Evolutionary conservation across 108 stramenopile species (phyloP), one percentile per base, ranked within the genome.

Genomic region (Epithemia pelagica): DNA sequence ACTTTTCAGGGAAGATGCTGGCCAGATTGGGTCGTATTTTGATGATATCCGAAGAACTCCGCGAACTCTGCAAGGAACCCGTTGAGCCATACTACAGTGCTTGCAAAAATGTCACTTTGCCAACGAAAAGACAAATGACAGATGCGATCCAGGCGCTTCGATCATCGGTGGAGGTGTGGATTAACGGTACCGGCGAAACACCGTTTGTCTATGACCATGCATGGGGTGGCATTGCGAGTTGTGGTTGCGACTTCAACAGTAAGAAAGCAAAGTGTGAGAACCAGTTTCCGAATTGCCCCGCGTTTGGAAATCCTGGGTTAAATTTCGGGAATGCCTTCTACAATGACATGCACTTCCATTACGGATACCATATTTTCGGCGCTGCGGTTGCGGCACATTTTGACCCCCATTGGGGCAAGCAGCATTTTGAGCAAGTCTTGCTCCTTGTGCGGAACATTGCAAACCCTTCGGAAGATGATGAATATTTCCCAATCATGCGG

Each of bases 291-390:
- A 55, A 93, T 61, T 97, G 96, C 54, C 96, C 96, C 0, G 83
- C 71, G 25, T 87, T 95, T 21, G 53, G 32, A 25, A 90, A 95
- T 63, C 86, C 85, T 21, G 94, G 95, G 2, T 66, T 89, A 29
- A 91, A 96, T 69, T 97, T 96, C 71, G 96, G 96, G 30, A 82
- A 88, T 57, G 76, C 82, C 28, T 93, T 87, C 51, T 97, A 96
- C 78, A 96, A 97, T 74, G 96, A 97, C 64, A 93, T 95, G 58
- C 96, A 97, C 68, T 97, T 95, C 68, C 96, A 96, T 60, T 89
- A 81, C 61, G 80, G 90, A 84, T 94, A 97, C 65, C 86, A 86
- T 59, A 96, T 96, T 61, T 95, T 89, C 75, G 94, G 86, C n/a
- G 96, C 95, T 7, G 86, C 96, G 7, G 82, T 90, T 46, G 83